Conservation (phyloP, 768 basidiomycete species). For the Rossbeevera mucosa region DNA sequence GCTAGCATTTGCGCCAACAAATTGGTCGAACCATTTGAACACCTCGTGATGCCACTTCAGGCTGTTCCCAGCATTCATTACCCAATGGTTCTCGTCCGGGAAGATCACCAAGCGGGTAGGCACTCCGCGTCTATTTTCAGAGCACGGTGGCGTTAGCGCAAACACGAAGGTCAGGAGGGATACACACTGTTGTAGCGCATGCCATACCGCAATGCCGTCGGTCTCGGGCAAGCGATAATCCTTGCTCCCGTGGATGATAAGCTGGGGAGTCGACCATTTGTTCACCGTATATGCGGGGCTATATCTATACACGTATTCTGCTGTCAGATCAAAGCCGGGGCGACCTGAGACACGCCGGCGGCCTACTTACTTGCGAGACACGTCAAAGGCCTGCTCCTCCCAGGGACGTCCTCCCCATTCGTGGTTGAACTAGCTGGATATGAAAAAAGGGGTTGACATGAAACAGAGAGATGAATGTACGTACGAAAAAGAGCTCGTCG, state of each 20-base stretch:
- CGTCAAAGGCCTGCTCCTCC: slow-evolving; percentile 51
- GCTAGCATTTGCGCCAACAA: slow-evolving; percentile 39
- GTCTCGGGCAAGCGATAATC: slow-evolving; percentile 86
- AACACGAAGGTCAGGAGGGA: not conserved
- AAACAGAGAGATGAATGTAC: slow-evolving; percentile 24
- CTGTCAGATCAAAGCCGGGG: not conserved
- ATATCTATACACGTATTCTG: slow-evolving; percentile 37
- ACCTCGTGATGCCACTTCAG: slow-evolving; percentile 96
- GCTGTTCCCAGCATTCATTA: slow-evolving; percentile 74
- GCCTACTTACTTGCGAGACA: slow-evolving; percentile 52
- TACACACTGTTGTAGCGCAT: slow-evolving; percentile 77
- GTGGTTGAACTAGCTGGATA: slow-evolving; percentile 64
- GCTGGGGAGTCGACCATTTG: slow-evolving; percentile 83
- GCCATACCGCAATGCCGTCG: slow-evolving; percentile 80
- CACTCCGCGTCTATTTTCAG: slow-evolving; percentile 50
- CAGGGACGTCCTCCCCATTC: slow-evolving; percentile 84
- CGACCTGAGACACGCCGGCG: not conserved
- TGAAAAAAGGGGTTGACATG: slow-evolving; percentile 1
- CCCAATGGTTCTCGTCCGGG: slow-evolving; percentile 94
- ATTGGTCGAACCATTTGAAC: slow-evolving; percentile 82
- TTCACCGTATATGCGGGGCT: slow-evolving; percentile 78
- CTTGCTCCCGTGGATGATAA: slow-evolving; percentile 83
- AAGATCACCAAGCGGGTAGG: slow-evolving; percentile 78
- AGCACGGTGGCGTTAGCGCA: not conserved
- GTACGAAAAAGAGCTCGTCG: slow-evolving; percentile 87